A percentile compares a stretch with the other conserved stretches of the same genome.
Conservation (phyloP, 495 filamentous ascomycete genomes). For the Neurospora sp. region DNA sequence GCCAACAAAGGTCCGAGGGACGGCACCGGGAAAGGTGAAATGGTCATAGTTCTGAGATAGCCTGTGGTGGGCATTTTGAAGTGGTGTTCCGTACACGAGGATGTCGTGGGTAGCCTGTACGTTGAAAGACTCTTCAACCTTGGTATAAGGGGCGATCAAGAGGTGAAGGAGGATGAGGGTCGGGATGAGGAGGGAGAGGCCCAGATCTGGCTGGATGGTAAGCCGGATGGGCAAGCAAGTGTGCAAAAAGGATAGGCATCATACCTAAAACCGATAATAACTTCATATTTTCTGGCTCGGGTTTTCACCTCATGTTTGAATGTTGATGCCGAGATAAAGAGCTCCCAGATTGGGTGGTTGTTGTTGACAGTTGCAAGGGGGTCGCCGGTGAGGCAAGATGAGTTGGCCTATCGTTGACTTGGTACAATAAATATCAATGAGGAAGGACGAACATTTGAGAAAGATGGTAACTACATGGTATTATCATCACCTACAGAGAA, state of each 20-base stretch:
- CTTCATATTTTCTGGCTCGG: background rate
- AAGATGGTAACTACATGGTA: no score
- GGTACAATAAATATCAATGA: background rate
- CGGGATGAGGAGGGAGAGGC: slow-evolving; percentile 51
- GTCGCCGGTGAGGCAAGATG: background rate
- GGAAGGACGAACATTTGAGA: background rate
- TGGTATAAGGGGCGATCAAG: slow-evolving; percentile 77
- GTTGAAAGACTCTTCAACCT: slow-evolving; percentile 98
- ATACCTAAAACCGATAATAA: background rate
- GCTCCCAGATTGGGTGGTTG: background rate
- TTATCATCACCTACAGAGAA: no score
- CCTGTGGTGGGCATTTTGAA: slow-evolving; percentile 35
- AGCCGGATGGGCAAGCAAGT: background rate
- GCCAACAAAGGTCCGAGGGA: slow-evolving; percentile 84
- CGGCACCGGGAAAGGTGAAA: slow-evolving; percentile 79
- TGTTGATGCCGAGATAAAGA: background rate
- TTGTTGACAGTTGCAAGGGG: background rate
- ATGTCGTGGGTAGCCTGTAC: slow-evolving; percentile 93
- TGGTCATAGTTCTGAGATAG: slow-evolving; percentile 69
- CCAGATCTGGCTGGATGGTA: slow-evolving; percentile 29
- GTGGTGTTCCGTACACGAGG: slow-evolving; percentile 65
- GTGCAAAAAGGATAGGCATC: background rate
- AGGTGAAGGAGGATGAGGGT: slow-evolving; percentile 65
- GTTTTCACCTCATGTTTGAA: background rate
- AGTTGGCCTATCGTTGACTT: background rate